Evolutionary conservation across 129 eudicot genomes (phyloP).

Genomic region (Escallonia herrerae): DNA sequence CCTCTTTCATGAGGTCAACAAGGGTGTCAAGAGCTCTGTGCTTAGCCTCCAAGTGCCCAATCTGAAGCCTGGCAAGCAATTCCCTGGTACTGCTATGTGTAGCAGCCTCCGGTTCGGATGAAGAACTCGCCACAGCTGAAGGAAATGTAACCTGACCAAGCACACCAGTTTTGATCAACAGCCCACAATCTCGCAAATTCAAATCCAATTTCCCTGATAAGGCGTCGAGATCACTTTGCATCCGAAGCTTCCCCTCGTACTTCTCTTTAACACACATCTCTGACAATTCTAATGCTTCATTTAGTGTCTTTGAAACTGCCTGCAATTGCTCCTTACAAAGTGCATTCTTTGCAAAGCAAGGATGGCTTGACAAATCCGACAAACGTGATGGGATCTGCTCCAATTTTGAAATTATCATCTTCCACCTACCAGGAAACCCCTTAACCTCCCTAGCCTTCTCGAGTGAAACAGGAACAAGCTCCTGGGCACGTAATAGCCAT

Average conservation of each 20-base stretch:
- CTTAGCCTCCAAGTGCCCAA: slow-evolving; percentile 83
- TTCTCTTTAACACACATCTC: slow-evolving; percentile 51
- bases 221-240: slow-evolving; percentile 91
- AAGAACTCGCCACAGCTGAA: slow-evolving; percentile 11
- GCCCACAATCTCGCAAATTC: slow-evolving; percentile 81
- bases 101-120: slow-evolving; percentile 39
- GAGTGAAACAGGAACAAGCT: slow-evolving; percentile 67
- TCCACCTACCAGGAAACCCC: slow-evolving; percentile 83
- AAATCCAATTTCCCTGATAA: slow-evolving; percentile 66
- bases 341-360: slow-evolving; percentile 76
- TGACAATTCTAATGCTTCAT: slow-evolving; percentile 55
- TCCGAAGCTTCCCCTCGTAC: slow-evolving; percentile 77
- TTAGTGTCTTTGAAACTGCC: slow-evolving; percentile 58
- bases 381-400: slow-evolving; percentile 72
- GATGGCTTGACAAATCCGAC: slow-evolving; percentile 83
- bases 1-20: slow-evolving; percentile 78
- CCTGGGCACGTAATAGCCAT: slow-evolving; percentile 65
- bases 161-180: slow-evolving; percentile 84
- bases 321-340: slow-evolving; percentile 86
- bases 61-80: slow-evolving; percentile 82
- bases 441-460: slow-evolving; percentile 64
- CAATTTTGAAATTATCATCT: slow-evolving; percentile 58
- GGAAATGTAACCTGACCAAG: slow-evolving; percentile 71
- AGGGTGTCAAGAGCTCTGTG: slow-evolving; percentile 79
- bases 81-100: slow-evolving; percentile 44